Evolutionary conservation across 2,329 filamentous ascomycete genomes (phyloP).

Genomic region (Dryadomyces sulphureus): DNA sequence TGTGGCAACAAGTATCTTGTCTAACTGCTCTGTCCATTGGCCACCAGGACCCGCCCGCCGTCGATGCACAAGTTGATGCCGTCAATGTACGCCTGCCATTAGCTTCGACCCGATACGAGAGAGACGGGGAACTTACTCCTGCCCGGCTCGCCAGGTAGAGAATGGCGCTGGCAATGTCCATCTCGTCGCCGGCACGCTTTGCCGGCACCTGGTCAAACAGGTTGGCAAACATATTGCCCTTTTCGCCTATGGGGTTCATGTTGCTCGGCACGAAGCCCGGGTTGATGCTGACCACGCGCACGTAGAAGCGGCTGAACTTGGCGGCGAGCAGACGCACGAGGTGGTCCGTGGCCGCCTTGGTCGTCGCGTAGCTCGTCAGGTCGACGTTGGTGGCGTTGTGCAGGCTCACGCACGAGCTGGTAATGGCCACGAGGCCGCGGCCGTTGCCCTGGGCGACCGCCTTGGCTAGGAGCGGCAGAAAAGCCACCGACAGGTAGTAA

Average conservation of each 20-base stretch:
- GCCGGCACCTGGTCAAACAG: constrained; percentile 34
- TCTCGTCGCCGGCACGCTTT: constrained; percentile 35
- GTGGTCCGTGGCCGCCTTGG: constrained; percentile 37
- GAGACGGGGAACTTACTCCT: not conserved
- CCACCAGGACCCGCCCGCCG: constrained; percentile 8
- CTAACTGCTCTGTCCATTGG: constrained; percentile 6
- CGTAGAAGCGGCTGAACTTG: constrained; percentile 24
- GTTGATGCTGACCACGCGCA: constrained; percentile 20
- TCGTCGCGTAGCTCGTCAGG: constrained; percentile 33
- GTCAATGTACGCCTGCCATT: constrained; percentile 6
- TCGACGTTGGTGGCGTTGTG: constrained; percentile 29
- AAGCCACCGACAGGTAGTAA: constrained; percentile 48
- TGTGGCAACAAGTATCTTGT: no score
- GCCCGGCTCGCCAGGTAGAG: constrained; percentile 28
- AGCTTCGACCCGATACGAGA: not conserved
- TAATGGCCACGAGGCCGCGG: constrained; percentile 17
- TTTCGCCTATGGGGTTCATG: constrained; percentile 45
- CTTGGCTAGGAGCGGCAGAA: constrained; percentile 44
- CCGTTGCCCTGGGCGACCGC: constrained; percentile 2
- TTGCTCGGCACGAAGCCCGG: constrained; percentile 41
- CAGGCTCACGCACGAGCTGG: constrained; percentile 26
- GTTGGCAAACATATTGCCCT: constrained; percentile 38
- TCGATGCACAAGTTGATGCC: constrained; percentile 9
- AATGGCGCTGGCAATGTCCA: constrained; percentile 42
- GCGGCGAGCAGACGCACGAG: constrained; percentile 30